These are phyloP conservation scores for Globisporangium solare DNA, from an alignment of 352 stramenopile genomes.

Conservation along the genomic window DNA sequence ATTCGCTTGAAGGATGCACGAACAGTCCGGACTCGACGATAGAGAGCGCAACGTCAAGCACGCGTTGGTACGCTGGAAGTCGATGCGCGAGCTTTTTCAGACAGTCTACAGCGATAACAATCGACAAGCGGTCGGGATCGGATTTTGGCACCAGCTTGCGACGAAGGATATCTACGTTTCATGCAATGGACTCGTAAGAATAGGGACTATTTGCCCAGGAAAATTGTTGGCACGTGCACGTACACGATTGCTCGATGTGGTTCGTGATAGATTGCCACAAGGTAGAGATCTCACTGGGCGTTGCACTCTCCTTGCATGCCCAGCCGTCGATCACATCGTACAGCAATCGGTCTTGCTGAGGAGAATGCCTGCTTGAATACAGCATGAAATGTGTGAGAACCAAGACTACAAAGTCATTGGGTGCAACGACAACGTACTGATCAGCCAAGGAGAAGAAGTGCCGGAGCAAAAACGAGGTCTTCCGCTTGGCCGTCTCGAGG, in stretches of 20 bases:
- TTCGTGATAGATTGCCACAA: conserved; percentile 62
- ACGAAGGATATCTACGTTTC: conserved; percentile 49
- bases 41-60: conserved; percentile 47
- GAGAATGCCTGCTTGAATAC: conserved; percentile 8
- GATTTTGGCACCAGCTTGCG: conserved; percentile 35
- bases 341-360: conserved; percentile 37
- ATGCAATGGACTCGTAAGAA: neutral
- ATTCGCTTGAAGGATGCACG: conserved; percentile 8
- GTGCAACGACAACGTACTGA: conserved; percentile 2
- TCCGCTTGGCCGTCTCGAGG: conserved; percentile 45
- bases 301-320: conserved; percentile 36
- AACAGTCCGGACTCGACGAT: conserved; percentile 53
- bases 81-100: conserved; percentile 46
- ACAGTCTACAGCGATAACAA: conserved; percentile 71
- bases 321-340: conserved; percentile 68
- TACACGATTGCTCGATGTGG: conserved; percentile 73
- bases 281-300: conserved; percentile 32
- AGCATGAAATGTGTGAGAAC: neutral
- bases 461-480: conserved; percentile 63
- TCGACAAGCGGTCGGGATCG: conserved; percentile 44
- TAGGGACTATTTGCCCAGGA: no score
- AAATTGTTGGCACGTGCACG: conserved; percentile 5
- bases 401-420: neutral
- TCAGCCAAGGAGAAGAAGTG: conserved; percentile 67
- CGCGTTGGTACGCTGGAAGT: conserved; percentile 56